Base-by-base conservation (phyloP, 108 stramenopile species). In the Schizochytrium sp. region DNA sequence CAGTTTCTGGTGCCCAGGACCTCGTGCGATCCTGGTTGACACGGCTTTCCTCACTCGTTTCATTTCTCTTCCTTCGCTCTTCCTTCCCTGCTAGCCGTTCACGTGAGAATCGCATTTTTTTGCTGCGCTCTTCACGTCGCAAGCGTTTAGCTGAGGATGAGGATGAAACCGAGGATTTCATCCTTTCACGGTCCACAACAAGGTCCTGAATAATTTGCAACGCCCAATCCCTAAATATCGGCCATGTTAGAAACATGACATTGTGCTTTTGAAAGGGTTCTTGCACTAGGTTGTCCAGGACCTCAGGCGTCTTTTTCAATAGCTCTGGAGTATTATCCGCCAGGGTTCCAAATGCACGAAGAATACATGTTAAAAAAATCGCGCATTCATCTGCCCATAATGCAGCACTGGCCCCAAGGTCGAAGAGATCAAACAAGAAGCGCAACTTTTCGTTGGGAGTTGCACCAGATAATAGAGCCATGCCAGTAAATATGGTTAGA, bases 401-500 rank as follows among this genome's bases (percentile, higher is more conserved):
- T 17, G 76, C 8, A 38, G 76, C 47, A 53, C 76, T 83, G 1
- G 19, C 38, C 5, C 76, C 40, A 8, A 83, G 28, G 28, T 83
- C 76, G 1, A 83, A 83, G 13, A 83, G n/a, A 50, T 83, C 28
- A 28, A 55, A 83, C 12, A 83, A 28, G 53, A 83, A 83, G 5
- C 76, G 47, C 50, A 49, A 42, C 47, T 83, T 83, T 28, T 83
- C 76, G 17, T 17, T 8, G 17, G 53, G 76, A n/a, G 76, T 47
- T 10, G 50, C 53, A 38, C 50, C 76, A 53, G 28, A 83, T 38
- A 83, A 28, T 13, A 83, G 76, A 28, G 50, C 49, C 76, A 83
- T 83, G 10, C 76, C 76, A 47, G 76, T 83, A 3, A 83, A 83
- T 83, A 83, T 55, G 50, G 76, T 83, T 8, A 83, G 53, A 47